These are phyloP conservation scores for Penstemon newberryi DNA, from an alignment of 257 asterid genomes.

Conservation along the genomic window DNA sequence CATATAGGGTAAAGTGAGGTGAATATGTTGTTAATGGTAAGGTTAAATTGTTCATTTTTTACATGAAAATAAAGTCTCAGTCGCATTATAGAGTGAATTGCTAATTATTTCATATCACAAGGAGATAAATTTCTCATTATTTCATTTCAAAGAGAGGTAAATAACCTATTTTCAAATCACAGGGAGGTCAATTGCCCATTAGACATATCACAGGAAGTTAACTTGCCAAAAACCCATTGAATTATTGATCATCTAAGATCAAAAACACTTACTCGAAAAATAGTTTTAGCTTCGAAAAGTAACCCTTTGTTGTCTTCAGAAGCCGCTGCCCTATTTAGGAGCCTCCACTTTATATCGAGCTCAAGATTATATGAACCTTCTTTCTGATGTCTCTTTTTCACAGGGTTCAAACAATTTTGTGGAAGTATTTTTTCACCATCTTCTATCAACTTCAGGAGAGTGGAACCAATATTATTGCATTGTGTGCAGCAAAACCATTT, in stretches of 20 bases:
- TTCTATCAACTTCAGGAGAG: constrained; percentile 54
- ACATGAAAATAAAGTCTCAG: too few relatives aligned
- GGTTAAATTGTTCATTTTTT: too few relatives aligned
- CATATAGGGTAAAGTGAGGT: too few relatives aligned
- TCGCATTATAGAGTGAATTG: too few relatives aligned
- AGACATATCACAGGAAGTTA: background rate
- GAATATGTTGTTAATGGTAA: too few relatives aligned
- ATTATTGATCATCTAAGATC: background rate
- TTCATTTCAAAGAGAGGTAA: too few relatives aligned
- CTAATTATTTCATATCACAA: background rate
- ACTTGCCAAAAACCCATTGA: background rate
- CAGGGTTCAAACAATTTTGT: constrained; percentile 38
- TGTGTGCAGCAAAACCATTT: constrained; percentile 81
- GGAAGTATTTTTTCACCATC: constrained; percentile 78
- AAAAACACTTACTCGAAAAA: constrained; percentile 68
- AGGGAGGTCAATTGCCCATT: background rate
- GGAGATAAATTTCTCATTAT: background rate
- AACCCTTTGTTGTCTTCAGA: constrained; percentile 59
- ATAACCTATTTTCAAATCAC: too few relatives aligned
- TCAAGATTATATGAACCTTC: constrained; percentile 34
- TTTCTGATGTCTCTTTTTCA: constrained; percentile 54
- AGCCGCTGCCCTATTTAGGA: constrained; percentile 66
- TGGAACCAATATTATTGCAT: constrained; percentile 54
- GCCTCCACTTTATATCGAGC: constrained; percentile 71
- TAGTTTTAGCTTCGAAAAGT: constrained; percentile 72